Conservation (phyloP, 2,329 filamentous ascomycete genomes). For the Colletotrichum sp. region DNA sequence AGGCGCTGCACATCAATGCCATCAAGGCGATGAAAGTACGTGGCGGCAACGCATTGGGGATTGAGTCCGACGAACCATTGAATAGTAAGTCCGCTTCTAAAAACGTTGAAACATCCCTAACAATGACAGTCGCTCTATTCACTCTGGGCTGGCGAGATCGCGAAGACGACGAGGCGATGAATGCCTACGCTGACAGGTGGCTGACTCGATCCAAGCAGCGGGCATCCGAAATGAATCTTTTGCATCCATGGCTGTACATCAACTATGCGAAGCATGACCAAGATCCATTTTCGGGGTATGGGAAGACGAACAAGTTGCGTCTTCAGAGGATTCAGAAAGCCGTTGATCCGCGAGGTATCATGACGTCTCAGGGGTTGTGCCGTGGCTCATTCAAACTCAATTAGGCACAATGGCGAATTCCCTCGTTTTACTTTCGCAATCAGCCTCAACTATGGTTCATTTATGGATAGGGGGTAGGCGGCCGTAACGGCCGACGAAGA, state of each 20-base stretch:
- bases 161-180: neutral
- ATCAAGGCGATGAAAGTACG: neutral
- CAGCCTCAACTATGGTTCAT: accelerated
- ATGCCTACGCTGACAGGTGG: neutral
- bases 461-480: neutral
- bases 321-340: neutral
- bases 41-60: neutral
- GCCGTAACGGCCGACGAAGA: neutral
- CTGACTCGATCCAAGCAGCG: neutral
- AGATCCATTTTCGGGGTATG: constrained; percentile 42
- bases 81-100: neutral
- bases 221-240: constrained; percentile 12
- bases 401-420: neutral
- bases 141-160: neutral
- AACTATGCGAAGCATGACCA: constrained; percentile 47
- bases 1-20: neutral
- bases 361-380: neutral
- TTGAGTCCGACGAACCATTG: neutral
- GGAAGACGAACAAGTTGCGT: constrained; percentile 32
- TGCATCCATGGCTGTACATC: constrained; percentile 35
- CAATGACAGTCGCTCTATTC: neutral
- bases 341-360: neutral
- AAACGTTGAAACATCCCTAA: neutral
- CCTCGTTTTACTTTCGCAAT: accelerated
- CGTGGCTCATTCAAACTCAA: neutral